These are phyloP conservation scores for Chytriomyces sp. DNA, from an alignment of 192 early-diverging fungal species.

Conservation along the genomic window DNA sequence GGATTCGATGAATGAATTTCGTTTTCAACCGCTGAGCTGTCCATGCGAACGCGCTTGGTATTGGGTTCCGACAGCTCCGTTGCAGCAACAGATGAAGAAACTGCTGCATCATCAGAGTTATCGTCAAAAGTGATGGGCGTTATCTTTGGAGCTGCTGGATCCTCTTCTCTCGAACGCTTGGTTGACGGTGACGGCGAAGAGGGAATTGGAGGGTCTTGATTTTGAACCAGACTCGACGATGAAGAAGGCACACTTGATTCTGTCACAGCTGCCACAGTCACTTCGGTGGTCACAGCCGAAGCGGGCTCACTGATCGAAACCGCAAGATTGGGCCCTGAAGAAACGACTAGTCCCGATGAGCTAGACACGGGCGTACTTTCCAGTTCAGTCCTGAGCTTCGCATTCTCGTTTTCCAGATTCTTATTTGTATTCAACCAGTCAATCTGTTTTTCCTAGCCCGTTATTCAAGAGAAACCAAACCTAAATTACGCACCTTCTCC, in stretches of 20 bases:
- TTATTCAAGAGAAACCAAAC: background rate
- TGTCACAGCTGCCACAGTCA: background rate
- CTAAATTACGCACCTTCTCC: slow-evolving; percentile 19
- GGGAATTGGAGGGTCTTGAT: background rate
- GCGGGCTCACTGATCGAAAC: background rate
- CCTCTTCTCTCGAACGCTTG: slow-evolving; percentile 24
- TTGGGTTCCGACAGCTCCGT: too few species aligned
- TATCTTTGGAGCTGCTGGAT: background rate
- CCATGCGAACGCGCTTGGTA: background rate
- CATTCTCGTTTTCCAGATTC: background rate
- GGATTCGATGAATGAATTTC: background rate
- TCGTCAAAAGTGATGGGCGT: background rate
- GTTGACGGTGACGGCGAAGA: slow-evolving; percentile 24
- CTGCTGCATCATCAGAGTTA: too few species aligned
- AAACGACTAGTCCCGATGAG: too few species aligned
- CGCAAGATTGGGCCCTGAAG: background rate
- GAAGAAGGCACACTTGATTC: background rate
- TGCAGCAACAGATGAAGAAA: background rate
- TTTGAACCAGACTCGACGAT: background rate
- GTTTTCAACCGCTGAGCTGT: background rate
- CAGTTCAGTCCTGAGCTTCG: background rate
- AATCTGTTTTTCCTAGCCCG: background rate
- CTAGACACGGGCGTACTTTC: slow-evolving; percentile 10
- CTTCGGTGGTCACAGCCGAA: background rate
- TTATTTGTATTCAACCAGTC: slow-evolving; percentile 3